Evolutionary conservation across 2,329 filamentous ascomycete species (phyloP).

Genomic region (Penicillium oxalicum): DNA sequence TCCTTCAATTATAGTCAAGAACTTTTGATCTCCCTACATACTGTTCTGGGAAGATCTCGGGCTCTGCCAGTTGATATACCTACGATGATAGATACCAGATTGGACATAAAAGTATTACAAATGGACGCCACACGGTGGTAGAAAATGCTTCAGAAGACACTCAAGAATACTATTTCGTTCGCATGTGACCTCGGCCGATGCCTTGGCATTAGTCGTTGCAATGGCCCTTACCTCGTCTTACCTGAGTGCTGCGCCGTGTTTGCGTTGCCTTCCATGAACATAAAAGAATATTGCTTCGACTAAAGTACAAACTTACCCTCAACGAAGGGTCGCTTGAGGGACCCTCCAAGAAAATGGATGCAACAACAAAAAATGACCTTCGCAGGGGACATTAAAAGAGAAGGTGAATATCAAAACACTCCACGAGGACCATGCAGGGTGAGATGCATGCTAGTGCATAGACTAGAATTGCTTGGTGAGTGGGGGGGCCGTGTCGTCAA

Average conservation of each 20-base stretch:
- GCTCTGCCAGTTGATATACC: slow-evolving; percentile 27
- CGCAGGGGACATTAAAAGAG: slow-evolving; percentile 22
- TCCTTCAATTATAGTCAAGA: slow-evolving; percentile 20
- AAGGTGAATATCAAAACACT: slow-evolving; percentile 19
- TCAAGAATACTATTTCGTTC: background rate
- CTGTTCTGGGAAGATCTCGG: slow-evolving; percentile 11
- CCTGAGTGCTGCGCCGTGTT: slow-evolving; percentile 26
- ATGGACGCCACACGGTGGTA: background rate
- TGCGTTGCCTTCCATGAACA: slow-evolving; percentile 11
- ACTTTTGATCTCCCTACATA: slow-evolving; percentile 15
- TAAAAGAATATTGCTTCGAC: slow-evolving; percentile 19
- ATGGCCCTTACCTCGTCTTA: slow-evolving; percentile 41
- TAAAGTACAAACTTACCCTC: slow-evolving; percentile 43
- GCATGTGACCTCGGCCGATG: slow-evolving; percentile 12
- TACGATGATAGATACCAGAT: slow-evolving; percentile 30
- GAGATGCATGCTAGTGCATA: slow-evolving; percentile 2
- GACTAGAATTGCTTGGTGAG: background rate
- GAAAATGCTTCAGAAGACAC: background rate
- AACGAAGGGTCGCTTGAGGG: slow-evolving; percentile 22
- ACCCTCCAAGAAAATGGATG: slow-evolving; percentile 22
- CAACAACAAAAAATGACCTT: slow-evolving; percentile 21
- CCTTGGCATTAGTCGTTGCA: slow-evolving; percentile 23
- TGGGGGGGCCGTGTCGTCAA: background rate
- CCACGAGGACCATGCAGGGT: slow-evolving; percentile 3
- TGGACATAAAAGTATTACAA: slow-evolving; percentile 17